phyloP scores from a whole-genome alignment of 2,329 filamentous ascomycete species.

The Cordyceps farinosa region DNA sequence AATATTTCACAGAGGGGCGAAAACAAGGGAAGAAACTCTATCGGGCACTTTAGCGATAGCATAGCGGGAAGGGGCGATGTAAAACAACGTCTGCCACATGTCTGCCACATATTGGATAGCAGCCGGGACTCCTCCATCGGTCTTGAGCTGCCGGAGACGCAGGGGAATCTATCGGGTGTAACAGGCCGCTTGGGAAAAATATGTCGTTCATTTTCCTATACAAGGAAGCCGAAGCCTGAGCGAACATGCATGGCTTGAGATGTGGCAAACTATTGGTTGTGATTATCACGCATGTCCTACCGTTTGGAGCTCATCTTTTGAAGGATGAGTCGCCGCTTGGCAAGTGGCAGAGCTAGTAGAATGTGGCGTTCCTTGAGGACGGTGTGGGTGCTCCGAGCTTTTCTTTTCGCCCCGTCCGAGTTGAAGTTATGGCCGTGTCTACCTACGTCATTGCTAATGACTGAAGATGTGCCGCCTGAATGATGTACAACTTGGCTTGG shows the following conservation, averaged over 20 bases:
- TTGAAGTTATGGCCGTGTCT: not conserved
- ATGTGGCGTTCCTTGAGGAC: not conserved
- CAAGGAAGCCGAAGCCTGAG: not conserved
- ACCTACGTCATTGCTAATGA: slow-evolving; percentile 1
- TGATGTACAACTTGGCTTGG: not conserved
- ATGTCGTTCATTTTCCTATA: not conserved
- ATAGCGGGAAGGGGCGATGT: too few relatives aligned
- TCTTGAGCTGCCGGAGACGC: not conserved
- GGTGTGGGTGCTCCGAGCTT: not conserved
- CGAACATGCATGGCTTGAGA: not conserved
- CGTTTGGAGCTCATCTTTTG: not conserved
- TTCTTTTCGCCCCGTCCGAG: not conserved
- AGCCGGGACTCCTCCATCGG: too few relatives aligned
- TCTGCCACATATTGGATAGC: not conserved
- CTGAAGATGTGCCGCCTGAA: not conserved
- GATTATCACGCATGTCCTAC: not conserved
- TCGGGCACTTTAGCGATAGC: too few relatives aligned
- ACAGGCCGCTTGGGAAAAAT: not conserved
- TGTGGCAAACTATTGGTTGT: not conserved
- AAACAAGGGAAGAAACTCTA: too few relatives aligned
- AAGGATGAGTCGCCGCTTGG: not conserved
- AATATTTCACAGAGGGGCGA: too few relatives aligned
- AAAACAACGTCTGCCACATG: not conserved
- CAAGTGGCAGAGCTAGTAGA: not conserved
- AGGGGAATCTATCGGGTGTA: not conserved